A percentile compares a stretch with the other conserved stretches of the same genome.
Evolutionary conservation across 2,329 filamentous ascomycete species (phyloP).

Genomic region (Sodiomyces alkalinus): DNA sequence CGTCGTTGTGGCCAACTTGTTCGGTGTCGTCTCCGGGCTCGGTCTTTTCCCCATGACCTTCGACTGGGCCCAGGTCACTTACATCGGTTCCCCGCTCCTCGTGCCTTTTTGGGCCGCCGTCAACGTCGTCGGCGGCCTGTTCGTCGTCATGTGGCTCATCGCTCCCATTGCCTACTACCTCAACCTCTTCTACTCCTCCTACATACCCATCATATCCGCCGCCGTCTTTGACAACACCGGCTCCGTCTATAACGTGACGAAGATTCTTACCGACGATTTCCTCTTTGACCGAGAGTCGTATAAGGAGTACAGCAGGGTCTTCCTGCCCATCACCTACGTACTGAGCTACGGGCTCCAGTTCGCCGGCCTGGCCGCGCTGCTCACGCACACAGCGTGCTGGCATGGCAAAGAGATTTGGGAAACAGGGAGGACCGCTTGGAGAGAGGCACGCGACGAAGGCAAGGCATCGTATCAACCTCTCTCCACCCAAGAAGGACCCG

Average conservation of each 20-base stretch:
- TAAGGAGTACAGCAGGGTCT: conserved; percentile 67
- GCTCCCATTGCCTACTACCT: conserved; percentile 69
- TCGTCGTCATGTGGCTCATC: conserved; percentile 73
- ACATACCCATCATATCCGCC: conserved; percentile 74
- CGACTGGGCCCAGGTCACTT: conserved; percentile 81
- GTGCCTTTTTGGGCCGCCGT: conserved; percentile 79
- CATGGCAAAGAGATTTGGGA: conserved; percentile 70
- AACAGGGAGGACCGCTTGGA: conserved; percentile 56
- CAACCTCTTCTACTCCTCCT: conserved; percentile 67
- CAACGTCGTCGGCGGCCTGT: conserved; percentile 67
- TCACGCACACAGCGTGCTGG: conserved; percentile 74
- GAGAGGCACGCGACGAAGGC: conserved; percentile 40
- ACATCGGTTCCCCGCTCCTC: conserved; percentile 71
- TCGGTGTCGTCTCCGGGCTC: conserved; percentile 72
- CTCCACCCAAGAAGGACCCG: conserved; percentile 2
- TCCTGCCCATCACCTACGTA: conserved; percentile 75
- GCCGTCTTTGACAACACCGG: conserved; percentile 79
- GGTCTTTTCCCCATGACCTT: conserved; percentile 77
- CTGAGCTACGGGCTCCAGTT: conserved; percentile 80
- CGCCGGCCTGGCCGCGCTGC: conserved; percentile 60
- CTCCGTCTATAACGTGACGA: conserved; percentile 64
- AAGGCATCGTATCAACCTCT: conserved; percentile 36
- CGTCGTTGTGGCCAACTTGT: conserved; percentile 74
- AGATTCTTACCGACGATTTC: conserved; percentile 63
- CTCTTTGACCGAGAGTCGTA: conserved; percentile 67